These are phyloP conservation scores for Iris macrosiphon DNA, from an alignment of 106 monocot genomes.

Conservation along the genomic window DNA sequence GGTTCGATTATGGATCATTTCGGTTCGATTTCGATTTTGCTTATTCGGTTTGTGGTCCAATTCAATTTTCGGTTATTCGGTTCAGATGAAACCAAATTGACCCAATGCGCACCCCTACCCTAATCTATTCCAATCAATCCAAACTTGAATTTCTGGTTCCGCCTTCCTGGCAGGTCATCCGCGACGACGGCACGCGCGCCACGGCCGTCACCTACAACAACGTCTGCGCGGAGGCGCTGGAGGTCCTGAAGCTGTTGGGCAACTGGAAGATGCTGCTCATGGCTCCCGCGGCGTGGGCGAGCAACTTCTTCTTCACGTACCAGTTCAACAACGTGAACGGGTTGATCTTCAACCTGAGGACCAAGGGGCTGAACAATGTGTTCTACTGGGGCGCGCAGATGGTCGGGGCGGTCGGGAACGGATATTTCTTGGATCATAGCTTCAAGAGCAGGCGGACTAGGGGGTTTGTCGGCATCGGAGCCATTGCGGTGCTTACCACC, in stretches of 20 bases:
- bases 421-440: constrained; percentile 55
- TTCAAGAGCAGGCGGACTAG: constrained; percentile 44
- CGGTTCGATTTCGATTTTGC: too few species aligned
- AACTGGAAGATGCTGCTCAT: constrained; percentile 86
- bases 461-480: constrained; percentile 46
- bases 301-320: constrained; percentile 98
- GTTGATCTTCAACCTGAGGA: constrained; percentile 66
- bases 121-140: too few species aligned
- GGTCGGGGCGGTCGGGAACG: constrained; percentile 57
- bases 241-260: constrained; percentile 54
- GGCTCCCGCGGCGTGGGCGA: constrained; percentile 81
- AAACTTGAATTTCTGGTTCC: too few species aligned
- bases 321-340: constrained; percentile 99
- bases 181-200: constrained; percentile 58
- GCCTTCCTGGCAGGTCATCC: constrained; percentile 42
- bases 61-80: too few species aligned
- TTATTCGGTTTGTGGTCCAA: too few species aligned
- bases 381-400: constrained; percentile 99
- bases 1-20: too few species aligned
- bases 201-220: constrained; percentile 39
- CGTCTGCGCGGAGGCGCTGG: constrained; percentile 32
- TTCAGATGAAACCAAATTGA: too few species aligned
- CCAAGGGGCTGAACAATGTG: constrained; percentile 83
- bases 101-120: too few species aligned
- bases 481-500: constrained; percentile 47